Evolutionary conservation across 345 rosid genomes (phyloP).

Genomic region (Camelina sativa): DNA sequence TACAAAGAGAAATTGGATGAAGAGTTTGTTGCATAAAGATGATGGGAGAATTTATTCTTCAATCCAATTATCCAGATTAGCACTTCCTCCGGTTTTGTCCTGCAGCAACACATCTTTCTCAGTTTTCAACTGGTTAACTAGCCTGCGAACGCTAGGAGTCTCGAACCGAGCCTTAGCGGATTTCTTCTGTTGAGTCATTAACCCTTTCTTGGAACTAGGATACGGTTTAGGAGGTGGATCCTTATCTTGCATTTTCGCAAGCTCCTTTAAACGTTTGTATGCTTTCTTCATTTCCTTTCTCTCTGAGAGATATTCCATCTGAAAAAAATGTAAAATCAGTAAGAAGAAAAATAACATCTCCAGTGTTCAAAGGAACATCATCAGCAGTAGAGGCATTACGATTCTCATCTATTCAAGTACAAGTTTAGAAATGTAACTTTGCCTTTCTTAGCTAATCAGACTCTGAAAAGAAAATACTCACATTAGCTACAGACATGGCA

Average conservation of each 20-base stretch:
- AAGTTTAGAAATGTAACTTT: background rate
- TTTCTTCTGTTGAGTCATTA: constrained; percentile 62
- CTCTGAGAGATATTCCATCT: constrained; percentile 82
- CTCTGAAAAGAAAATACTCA: constrained; percentile 36
- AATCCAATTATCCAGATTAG: constrained; percentile 39
- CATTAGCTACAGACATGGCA: constrained; percentile 83
- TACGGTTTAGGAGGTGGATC: constrained; percentile 81
- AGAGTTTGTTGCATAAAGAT: background rate
- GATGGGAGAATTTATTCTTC: constrained; percentile 33
- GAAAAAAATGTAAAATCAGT: constrained; percentile 19
- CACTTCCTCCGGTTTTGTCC: constrained; percentile 47
- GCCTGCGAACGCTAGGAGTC: constrained; percentile 53
- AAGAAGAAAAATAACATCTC: constrained; percentile 13
- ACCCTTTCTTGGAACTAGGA: constrained; percentile 66
- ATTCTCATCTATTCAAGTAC: background rate
- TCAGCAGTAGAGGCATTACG: background rate
- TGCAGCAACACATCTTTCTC: constrained; percentile 53
- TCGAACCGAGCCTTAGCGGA: constrained; percentile 55
- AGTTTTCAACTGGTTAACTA: constrained; percentile 65
- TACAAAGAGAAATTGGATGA: constrained; percentile 16
- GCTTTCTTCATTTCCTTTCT: constrained; percentile 72
- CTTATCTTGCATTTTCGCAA: constrained; percentile 67
- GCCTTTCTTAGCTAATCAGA: constrained; percentile 6
- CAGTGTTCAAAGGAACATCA: background rate
- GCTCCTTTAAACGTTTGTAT: constrained; percentile 66